Base-by-base conservation (phyloP, 2,329 filamentous ascomycete genomes). In the Venturia oleaginea region DNA sequence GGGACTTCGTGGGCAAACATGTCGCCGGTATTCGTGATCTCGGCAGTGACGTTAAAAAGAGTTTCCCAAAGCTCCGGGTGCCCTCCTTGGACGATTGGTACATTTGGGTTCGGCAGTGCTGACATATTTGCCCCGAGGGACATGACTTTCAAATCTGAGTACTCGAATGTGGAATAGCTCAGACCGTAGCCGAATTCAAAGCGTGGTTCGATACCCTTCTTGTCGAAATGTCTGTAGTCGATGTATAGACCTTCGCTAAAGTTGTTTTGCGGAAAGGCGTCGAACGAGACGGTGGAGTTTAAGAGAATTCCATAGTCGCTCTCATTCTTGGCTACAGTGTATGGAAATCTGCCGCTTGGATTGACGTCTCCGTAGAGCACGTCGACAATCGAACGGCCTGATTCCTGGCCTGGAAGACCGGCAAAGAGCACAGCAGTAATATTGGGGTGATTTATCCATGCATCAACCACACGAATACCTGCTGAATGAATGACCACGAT, bases 401-500 rank as follows among this genome's bases (percentile, higher is more conserved):
- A 87, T 74, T 90, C 87, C 69, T 91, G 86, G 1, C 88, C 88
- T 0, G 88, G 89, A 0, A 91, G 80, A 70, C 90, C 87, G 19
- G 88, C 88, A 48, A 87, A 81, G 19, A 91, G 72, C 1, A 91
- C 83, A 15, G 84, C 84, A 69, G 87, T 88, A 68, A 91, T 84
- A 1, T 83, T 80, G 0, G 84, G 80, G 2, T 88, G 80, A 64
- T 89, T 81, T 67, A 89, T 83, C 86, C 87, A 91, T 42, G 81
- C 78, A 66, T 91, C 87, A 72, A 91, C 78, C 2, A 88, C 73
- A 61, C 90, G 81, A 1, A 87, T 86, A 0, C 88, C 88, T 24
- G 91, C 87, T 0, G 86, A 86, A 71, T 91, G 88, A 0, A 91
- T 79, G 0, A 91, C 87, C 1, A 91, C 78, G 0, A 89, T 88